Base-by-base conservation (phyloP, 768 basidiomycete species). In the Russula abietina region DNA sequence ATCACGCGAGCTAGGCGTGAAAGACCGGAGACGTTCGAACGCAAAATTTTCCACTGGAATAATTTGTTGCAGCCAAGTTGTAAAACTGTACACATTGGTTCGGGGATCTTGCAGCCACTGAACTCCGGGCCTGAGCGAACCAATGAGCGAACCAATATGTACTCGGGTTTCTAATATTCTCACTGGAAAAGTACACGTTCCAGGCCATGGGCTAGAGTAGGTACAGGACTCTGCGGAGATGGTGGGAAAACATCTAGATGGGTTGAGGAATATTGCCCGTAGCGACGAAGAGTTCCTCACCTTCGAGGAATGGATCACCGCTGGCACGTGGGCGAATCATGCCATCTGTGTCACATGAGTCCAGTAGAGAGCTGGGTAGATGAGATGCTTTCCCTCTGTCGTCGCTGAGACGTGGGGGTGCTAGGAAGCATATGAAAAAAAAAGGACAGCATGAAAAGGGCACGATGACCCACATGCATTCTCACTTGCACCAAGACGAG, bases 101-200 rank as follows among this genome's bases (percentile, higher is more conserved):
- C 89, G 80, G 0, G 92, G 90, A 70, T 98, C 93, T 69, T 85
- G 84, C 2, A 97, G 75, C 87, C 91, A 91, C 68, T 93, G 91
- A 0, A 95, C 87, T 11, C 91, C 91, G 5, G 89, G 91, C 67
- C 94, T 97, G 39, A 14, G 24, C 26, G 28, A 4, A 30, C 55
- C 28, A 64, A 41, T 24, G 16, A 39, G 62, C 46, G 38, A 61
- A 57, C 6, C 8, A 49, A 51, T 26, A 53, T 56, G 17, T 28
- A 36, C 36, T 60, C 19, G n/a, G n/a, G 22, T 28, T n/a, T 51
- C 62, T 14, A 12, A 43, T 14, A 26, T 7, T 49, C 83, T 54
- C 70, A 90, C 88, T 86, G 91, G 79, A 90, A 90, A 41, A 93
- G 74, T 0, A 87, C 87, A 4, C 87, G 79, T 45, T 86, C 82